These are phyloP conservation scores for Prunus yedoensis DNA, from an alignment of 331 rosid species.

Conservation along the genomic window DNA sequence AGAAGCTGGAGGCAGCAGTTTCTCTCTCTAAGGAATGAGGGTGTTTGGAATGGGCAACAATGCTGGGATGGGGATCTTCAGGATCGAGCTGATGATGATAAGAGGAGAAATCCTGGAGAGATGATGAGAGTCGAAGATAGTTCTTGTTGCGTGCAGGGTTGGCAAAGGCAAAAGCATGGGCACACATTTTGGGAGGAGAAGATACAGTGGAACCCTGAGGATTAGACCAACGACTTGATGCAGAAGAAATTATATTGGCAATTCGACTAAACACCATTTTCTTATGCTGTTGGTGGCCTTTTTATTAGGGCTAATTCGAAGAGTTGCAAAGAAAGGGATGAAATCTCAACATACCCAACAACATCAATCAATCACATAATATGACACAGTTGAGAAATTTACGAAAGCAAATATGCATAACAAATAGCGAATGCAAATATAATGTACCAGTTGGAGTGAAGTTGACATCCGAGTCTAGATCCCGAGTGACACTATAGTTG, in stretches of 20 bases:
- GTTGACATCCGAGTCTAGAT: constrained; percentile 6
- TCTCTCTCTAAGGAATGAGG: constrained; percentile 45
- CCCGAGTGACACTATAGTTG: constrained; percentile 13
- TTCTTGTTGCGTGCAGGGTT: constrained; percentile 33
- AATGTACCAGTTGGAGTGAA: neutral
- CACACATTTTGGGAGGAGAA: constrained; percentile 15
- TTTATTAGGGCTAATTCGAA: neutral
- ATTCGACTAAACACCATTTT: constrained; percentile 59
- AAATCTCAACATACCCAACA: neutral
- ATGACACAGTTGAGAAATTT: neutral
- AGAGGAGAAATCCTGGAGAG: constrained; percentile 80
- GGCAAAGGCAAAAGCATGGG: constrained; percentile 25
- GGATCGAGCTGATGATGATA: constrained; percentile 47
- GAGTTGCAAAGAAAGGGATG: neutral
- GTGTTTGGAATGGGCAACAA: constrained; percentile 24
- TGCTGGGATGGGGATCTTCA: constrained; percentile 14
- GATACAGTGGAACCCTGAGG: constrained; percentile 32
- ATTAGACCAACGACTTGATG: constrained; percentile 33
- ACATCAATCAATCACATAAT: constrained; percentile 5
- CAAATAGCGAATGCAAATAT: neutral
- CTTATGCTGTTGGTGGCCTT: neutral
- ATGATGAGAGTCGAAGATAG: constrained; percentile 61
- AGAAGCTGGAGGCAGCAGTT: constrained; percentile 44
- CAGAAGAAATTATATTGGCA: constrained; percentile 41
- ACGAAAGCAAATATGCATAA: neutral